Evolutionary conservation across 176 grass and related monocot species (phyloP).

Genomic region (Rhynchospora breviuscula): DNA sequence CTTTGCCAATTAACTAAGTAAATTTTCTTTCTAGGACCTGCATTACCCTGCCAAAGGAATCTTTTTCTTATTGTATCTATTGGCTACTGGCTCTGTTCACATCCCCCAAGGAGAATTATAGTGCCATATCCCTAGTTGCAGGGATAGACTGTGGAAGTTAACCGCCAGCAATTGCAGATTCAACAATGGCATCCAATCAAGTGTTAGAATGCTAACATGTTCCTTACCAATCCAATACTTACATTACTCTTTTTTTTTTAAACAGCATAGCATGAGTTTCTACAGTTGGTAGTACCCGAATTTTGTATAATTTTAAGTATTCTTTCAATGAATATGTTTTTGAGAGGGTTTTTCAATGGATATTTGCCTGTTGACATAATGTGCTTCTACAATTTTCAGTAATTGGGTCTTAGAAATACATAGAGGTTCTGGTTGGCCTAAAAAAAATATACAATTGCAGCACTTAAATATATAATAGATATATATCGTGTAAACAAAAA

Average conservation of each 20-base stretch:
- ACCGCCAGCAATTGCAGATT: conserved; percentile 3
- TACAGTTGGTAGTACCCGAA: conserved; percentile 19
- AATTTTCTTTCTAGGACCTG: too few species aligned
- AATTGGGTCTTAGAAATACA: conserved; percentile 28
- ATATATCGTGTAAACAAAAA: too few species aligned
- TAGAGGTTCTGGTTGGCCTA: background rate
- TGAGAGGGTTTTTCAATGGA: background rate
- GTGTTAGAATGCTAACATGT: background rate
- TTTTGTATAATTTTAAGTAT: background rate
- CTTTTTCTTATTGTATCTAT: too few species aligned
- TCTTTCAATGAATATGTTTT: too few species aligned
- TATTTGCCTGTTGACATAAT: conserved; percentile 16
- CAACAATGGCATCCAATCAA: conserved; percentile 1
- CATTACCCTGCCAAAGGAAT: too few species aligned
- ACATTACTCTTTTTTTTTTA: conserved; percentile 10
- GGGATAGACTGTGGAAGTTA: background rate
- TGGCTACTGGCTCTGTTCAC: background rate
- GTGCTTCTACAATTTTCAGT: conserved; percentile 26
- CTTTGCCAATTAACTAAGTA: too few species aligned
- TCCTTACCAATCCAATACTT: background rate
- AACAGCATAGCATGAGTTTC: background rate
- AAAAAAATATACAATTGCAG: too few species aligned
- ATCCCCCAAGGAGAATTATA: background rate
- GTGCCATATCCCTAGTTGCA: background rate
- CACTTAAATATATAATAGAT: too few species aligned